Percentiles rank a stretch among this genome's conserved stretches.
phyloP scores from a whole-genome alignment of 129 eudicot species.

The Flaveria brownii region DNA sequence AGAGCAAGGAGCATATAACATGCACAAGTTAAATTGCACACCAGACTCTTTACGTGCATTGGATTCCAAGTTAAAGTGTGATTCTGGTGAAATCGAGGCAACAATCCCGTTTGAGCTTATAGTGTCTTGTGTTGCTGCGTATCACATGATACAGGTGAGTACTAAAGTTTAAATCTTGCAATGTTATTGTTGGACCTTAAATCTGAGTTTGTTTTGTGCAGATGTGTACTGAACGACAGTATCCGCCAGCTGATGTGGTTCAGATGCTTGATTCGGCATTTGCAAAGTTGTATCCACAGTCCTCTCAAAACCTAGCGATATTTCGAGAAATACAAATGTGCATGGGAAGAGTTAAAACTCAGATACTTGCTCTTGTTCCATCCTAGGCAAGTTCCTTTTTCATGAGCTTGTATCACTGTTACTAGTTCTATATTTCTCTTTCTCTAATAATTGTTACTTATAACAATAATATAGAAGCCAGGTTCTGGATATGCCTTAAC shows the following conservation, averaged over 20 bases:
- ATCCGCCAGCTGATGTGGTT: conserved; percentile 66
- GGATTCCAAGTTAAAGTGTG: conserved; percentile 24
- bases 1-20: conserved; percentile 20
- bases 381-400: conserved; percentile 33
- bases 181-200: background rate
- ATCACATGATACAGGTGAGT: conserved; percentile 59
- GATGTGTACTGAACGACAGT: conserved; percentile 59
- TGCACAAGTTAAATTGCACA: conserved; percentile 23
- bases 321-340: conserved; percentile 62
- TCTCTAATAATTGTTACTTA: conserved; percentile 36
- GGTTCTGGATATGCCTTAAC: conserved; percentile 16
- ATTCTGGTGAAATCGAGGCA: conserved; percentile 26
- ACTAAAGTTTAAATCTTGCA: conserved; percentile 5
- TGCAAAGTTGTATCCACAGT: conserved; percentile 49
- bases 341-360: conserved; percentile 65
- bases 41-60: conserved; percentile 19
- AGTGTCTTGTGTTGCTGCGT: conserved; percentile 55
- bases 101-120: conserved; percentile 52
- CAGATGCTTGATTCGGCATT: conserved; percentile 60
- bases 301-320: conserved; percentile 51
- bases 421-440: background rate
- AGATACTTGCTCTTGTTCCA: conserved; percentile 59
- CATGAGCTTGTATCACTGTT: conserved; percentile 4
- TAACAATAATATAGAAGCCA: conserved; percentile 25
- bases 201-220: conserved; percentile 33